Evolutionary conservation across 306 rosid species (phyloP), one percentile per base, ranked within the genome.

Genomic region (Castanea mollissima): DNA sequence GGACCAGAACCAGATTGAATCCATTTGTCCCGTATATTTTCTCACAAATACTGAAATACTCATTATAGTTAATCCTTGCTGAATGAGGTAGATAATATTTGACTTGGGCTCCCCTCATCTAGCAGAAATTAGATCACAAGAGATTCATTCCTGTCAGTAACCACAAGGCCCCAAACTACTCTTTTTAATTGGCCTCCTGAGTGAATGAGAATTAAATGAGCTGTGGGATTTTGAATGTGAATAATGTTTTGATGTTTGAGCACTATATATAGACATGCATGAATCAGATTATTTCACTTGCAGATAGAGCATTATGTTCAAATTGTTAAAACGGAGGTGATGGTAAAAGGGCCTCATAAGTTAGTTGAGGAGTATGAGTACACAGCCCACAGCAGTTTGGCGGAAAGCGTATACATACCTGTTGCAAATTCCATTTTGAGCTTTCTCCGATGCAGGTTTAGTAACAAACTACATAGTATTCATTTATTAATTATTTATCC

Each of bases 371-470:
- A 95, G 80, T 91, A 95, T 25, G 99, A 95, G 87, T 95, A 95
- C 88, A 95, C 99, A 38, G 97, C 98, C 5, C 99, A 95, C 87
- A 95, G 98, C 91, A 95, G 85, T 82, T 78, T 88, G 81, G 89
- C 83, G 20, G 96, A 91, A 64, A 95, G 93, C 78, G 19, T 83
- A 4, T 27, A 88, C 82, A 72, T 95, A 34, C 99, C 99, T 41
- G 97, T 89, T 78, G 89, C 92, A 14, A 95, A 81, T 95, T 95
- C 88, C 99, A 90, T 83, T 85, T 89, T 57, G 97, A 91, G 96
- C 99, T 91, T 83, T 95, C 99, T 35, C 98, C 99, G n/a, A 91
- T 95, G 99, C 99, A 95, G 99, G 98, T 92, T 59, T 57, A 85
- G 52, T 51, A 51, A 46, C 23, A 29, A 72, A 49, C 44, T 62